phyloP scores from a whole-genome alignment of 441 rosid species.

The Syzygium malaccense region DNA sequence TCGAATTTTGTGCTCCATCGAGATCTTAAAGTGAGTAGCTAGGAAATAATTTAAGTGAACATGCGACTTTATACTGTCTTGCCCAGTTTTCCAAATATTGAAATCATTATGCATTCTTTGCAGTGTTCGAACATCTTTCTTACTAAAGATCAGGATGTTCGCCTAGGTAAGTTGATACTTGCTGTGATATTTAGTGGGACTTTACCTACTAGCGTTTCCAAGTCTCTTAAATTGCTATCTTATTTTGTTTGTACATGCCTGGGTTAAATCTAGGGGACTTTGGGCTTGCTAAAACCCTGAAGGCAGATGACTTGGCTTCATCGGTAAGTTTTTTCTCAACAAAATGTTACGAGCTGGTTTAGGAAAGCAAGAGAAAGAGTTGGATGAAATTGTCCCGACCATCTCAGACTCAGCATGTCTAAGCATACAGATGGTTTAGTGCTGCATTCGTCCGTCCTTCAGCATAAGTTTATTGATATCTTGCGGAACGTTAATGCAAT shows the following conservation, averaged over 20 bases:
- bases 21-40: conserved; percentile 64
- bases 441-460: background rate
- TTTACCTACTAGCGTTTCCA: background rate
- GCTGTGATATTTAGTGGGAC: background rate
- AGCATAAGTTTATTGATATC: background rate
- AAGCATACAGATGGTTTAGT: background rate
- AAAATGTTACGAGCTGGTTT: background rate
- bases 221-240: background rate
- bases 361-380: background rate
- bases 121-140: conserved; percentile 98
- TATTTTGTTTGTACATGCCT: conserved; percentile 9
- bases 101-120: background rate
- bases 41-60: background rate
- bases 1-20: conserved; percentile 88
- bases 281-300: conserved; percentile 94
- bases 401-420: background rate
- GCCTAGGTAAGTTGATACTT: conserved; percentile 59
- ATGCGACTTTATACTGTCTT: background rate
- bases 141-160: conserved; percentile 90
- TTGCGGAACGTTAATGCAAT: background rate
- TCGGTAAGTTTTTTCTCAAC: conserved; percentile 44
- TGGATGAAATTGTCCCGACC: background rate
- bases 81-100: background rate
- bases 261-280: conserved; percentile 64
- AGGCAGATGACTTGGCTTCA: conserved; percentile 94